Conservation (phyloP, 2,329 filamentous ascomycete species). For the Pestalotiopsis sp. region DNA sequence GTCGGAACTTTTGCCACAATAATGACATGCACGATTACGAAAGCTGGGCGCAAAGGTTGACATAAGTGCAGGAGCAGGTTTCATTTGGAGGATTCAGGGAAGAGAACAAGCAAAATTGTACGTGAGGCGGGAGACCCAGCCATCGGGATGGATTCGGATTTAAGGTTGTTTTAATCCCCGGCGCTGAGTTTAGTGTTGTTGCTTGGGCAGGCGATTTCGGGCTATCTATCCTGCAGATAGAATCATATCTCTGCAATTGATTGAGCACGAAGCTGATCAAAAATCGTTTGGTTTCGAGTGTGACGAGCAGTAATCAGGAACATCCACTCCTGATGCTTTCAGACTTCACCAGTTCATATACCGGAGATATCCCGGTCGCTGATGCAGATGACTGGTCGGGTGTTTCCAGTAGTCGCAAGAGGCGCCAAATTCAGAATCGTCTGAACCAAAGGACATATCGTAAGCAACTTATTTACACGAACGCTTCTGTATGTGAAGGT, state of each 20-base stretch:
- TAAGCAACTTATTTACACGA: neutral
- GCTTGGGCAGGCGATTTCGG: neutral
- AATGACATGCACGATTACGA: neutral
- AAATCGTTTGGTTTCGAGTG: neutral
- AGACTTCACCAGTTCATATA: neutral
- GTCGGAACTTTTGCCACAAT: neutral
- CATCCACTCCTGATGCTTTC: neutral
- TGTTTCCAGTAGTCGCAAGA: constrained; percentile 19
- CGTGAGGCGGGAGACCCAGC: no score
- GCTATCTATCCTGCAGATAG: neutral
- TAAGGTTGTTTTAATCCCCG: neutral
- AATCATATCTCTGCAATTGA: neutral
- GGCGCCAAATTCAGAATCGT: constrained; percentile 25
- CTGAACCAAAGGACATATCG: constrained; percentile 22
- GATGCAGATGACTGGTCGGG: constrained; percentile 26
- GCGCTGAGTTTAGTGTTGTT: neutral
- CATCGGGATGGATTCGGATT: neutral
- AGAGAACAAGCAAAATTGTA: neutral
- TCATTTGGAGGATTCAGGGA: neutral
- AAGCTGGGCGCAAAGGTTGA: neutral
- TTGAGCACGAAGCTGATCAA: neutral
- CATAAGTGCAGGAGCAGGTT: neutral
- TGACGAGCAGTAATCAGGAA: neutral
- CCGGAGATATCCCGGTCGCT: neutral
- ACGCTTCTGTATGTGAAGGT: neutral